These are phyloP conservation scores for Trichoderma sp. DNA, from an alignment of 2,329 filamentous ascomycete species.

Conservation along the genomic window DNA sequence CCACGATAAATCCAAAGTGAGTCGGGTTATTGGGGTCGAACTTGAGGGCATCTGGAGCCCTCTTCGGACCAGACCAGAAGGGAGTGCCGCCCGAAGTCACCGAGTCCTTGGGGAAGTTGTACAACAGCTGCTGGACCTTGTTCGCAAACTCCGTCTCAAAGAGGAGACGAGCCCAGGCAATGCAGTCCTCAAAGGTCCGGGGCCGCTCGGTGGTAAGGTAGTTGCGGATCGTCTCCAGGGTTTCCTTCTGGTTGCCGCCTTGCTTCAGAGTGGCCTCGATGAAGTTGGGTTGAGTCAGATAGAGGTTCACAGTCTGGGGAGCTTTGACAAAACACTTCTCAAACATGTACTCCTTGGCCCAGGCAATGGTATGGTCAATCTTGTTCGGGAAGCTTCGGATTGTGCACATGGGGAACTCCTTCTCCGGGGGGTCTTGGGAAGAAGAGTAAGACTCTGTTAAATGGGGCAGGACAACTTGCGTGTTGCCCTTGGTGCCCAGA, in stretches of 20 bases:
- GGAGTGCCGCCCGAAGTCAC: conserved; percentile 81
- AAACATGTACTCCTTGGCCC: conserved; percentile 89
- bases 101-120: conserved; percentile 96
- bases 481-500: conserved; percentile 98
- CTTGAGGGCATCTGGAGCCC: conserved; percentile 85
- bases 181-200: conserved; percentile 90
- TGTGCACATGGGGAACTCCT: conserved; percentile 99
- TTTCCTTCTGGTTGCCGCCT: conserved; percentile 91
- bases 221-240: conserved; percentile 83
- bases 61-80: conserved; percentile 99
- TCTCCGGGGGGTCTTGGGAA: conserved; percentile 95
- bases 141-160: conserved; percentile 98
- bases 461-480: conserved; percentile 86
- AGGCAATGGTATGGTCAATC: conserved; percentile 98
- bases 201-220: conserved; percentile 91
- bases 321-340: conserved; percentile 92
- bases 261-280: conserved; percentile 85
- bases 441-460: conserved; percentile 94
- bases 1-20: conserved; percentile 83
- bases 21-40: conserved; percentile 83
- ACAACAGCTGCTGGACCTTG: conserved; percentile 89
- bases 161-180: conserved; percentile 88
- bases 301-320: conserved; percentile 90
- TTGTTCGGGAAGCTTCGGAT: conserved; percentile 95
- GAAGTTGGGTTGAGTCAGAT: conserved; percentile 88